These are phyloP conservation scores for Macrolepiota fuliginosa DNA, from an alignment of 768 basidiomycete genomes.

Conservation along the genomic window DNA sequence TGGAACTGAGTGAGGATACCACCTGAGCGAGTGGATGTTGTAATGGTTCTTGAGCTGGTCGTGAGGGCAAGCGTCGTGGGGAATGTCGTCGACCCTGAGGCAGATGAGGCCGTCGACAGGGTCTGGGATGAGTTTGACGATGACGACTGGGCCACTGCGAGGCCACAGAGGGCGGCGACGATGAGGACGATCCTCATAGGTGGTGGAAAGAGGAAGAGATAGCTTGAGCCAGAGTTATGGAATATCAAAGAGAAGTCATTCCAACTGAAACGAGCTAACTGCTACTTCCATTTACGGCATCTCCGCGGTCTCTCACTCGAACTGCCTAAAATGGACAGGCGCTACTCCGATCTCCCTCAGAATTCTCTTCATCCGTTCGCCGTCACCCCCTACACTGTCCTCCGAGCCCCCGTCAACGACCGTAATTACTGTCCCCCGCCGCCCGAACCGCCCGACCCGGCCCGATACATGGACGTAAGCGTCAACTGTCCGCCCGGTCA, in stretches of 20 bases:
- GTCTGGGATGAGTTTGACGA: constrained; percentile 9
- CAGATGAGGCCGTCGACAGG: constrained; percentile 9
- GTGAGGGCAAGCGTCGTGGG: constrained; percentile 54
- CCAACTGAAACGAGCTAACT: constrained; percentile 8
- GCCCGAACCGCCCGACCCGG: constrained; percentile 71
- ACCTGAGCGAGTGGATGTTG: constrained; percentile 47
- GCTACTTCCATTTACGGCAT: background rate
- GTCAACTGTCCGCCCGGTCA: constrained; percentile 45
- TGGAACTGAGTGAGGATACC: constrained; percentile 48
- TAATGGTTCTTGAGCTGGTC: constrained; percentile 42
- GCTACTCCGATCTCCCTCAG: constrained; percentile 41
- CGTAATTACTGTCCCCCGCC: constrained; percentile 63
- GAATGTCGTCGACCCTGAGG: constrained; percentile 26
- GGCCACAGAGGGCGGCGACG: constrained; percentile 16
- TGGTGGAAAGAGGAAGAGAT: constrained; percentile 13
- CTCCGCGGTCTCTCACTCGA: constrained; percentile 33
- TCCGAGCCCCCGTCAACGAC: constrained; percentile 45
- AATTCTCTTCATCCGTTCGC: constrained; percentile 39
- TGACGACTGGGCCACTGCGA: constrained; percentile 19
- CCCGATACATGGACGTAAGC: constrained; percentile 71
- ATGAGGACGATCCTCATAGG: constrained; percentile 20
- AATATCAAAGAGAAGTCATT: constrained; percentile 13
- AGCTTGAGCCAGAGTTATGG: constrained; percentile 4
- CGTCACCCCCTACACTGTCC: constrained; percentile 23
- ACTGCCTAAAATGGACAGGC: constrained; percentile 49